A percentile compares a stretch with the other conserved stretches of the same genome.
These are phyloP conservation scores for Fusarium kyushuense DNA, from an alignment of 2,329 filamentous ascomycete species.

Conservation along the genomic window DNA sequence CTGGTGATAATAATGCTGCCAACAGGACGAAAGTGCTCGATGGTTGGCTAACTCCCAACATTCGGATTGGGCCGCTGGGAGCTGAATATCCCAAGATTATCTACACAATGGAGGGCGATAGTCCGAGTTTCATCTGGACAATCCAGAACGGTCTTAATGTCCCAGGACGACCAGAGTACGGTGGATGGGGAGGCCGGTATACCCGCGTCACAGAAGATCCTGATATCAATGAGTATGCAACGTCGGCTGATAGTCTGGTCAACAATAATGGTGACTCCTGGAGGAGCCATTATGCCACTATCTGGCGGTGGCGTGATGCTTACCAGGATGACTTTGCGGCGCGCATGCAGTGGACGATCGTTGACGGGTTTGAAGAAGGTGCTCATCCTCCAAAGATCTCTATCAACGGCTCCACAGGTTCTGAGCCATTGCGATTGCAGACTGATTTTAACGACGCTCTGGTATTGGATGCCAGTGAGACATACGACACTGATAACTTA, in stretches of 20 bases:
- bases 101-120: constrained; percentile 19
- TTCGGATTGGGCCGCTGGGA: constrained; percentile 5
- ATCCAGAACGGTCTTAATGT: constrained; percentile 17
- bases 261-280: not conserved
- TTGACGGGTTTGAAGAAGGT: not conserved
- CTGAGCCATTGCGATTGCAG: not conserved
- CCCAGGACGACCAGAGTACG: constrained; percentile 6
- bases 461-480: constrained; percentile 3
- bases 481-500: not conserved
- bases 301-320: constrained; percentile 24
- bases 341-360: constrained; percentile 17
- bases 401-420: constrained; percentile 1
- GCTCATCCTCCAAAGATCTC: constrained; percentile 8
- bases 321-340: constrained; percentile 27
- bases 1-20: not conserved
- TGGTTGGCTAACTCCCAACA: constrained; percentile 12
- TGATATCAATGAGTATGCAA: constrained; percentile 16
- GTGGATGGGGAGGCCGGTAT: constrained; percentile 24
- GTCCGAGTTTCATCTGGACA: constrained; percentile 9
- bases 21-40: constrained; percentile 8
- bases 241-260: constrained; percentile 7
- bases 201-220: constrained; percentile 1
- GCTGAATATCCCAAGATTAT: not conserved
- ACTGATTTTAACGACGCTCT: not conserved
- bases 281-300: constrained; percentile 19